A percentile compares a stretch with the other conserved stretches of the same genome.
These are phyloP conservation scores for Kwoniella mangroviensis DNA, from an alignment of 768 basidiomycete species.

Conservation along the genomic window DNA sequence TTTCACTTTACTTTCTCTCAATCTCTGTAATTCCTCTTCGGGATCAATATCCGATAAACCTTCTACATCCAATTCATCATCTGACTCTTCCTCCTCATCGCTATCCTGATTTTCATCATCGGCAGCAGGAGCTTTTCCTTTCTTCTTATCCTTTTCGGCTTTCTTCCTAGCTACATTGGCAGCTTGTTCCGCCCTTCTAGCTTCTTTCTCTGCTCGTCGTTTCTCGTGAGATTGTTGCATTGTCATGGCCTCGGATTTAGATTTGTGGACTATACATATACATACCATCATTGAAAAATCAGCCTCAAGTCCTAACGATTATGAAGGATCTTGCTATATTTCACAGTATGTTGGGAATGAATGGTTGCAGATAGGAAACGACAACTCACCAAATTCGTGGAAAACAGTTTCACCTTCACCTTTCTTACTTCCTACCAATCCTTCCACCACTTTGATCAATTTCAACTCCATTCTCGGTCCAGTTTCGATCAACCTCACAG, in stretches of 20 bases:
- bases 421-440: slow-evolving; percentile 70
- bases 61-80: slow-evolving; percentile 57
- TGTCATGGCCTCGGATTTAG: slow-evolving; percentile 71
- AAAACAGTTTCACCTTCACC: slow-evolving; percentile 91
- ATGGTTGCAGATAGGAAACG: not conserved
- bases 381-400: slow-evolving; percentile 82
- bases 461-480: slow-evolving; percentile 93
- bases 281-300: slow-evolving; percentile 2
- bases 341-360: not conserved
- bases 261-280: slow-evolving; percentile 76
- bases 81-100: slow-evolving; percentile 49
- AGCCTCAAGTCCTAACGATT: too few relatives aligned
- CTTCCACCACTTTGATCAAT: slow-evolving; percentile 92
- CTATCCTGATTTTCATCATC: slow-evolving; percentile 42
- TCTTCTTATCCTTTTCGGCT: slow-evolving; percentile 54
- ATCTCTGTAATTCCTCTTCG: slow-evolving; percentile 57
- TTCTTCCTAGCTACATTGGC: slow-evolving; percentile 86
- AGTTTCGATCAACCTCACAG: slow-evolving; percentile 88
- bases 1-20: slow-evolving; percentile 54
- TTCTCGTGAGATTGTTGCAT: slow-evolving; percentile 76
- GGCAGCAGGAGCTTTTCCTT: slow-evolving; percentile 31
- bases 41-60: slow-evolving; percentile 60
- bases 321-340: too few relatives aligned
- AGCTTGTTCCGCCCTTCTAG: slow-evolving; percentile 86
- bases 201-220: slow-evolving; percentile 73